phyloP scores from a whole-genome alignment of 805 yeast genomes.

The Cyberlindnera mycetangii region DNA sequence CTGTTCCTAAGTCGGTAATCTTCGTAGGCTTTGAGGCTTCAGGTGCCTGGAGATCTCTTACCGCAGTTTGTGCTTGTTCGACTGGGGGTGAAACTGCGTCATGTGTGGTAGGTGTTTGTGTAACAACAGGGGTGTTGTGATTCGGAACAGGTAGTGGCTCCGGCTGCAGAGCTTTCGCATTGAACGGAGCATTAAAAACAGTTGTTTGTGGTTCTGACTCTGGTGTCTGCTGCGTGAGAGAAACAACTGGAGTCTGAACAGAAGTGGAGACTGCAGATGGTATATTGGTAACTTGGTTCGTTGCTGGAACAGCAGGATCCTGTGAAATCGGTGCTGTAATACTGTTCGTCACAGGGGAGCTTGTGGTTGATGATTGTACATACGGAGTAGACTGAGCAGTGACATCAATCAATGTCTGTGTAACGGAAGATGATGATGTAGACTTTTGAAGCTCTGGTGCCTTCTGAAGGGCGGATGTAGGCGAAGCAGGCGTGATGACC shows the following conservation, averaged over 20 bases:
- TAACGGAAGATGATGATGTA: background rate
- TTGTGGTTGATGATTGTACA: background rate
- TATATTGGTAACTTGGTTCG: background rate
- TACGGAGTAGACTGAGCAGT: constrained; percentile 10
- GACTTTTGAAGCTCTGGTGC: constrained; percentile 7
- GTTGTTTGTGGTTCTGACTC: background rate
- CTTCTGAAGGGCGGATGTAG: constrained; percentile 1
- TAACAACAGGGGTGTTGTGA: background rate
- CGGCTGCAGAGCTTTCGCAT: too few relatives aligned
- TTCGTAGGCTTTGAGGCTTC: background rate
- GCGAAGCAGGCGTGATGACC: background rate
- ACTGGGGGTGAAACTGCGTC: background rate
- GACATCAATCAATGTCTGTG: background rate
- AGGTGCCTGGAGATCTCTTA: background rate
- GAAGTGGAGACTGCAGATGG: background rate
- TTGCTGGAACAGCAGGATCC: background rate
- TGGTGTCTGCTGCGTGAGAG: background rate
- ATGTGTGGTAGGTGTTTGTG: background rate
- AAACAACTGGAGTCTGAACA: background rate
- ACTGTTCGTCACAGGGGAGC: constrained; percentile 3
- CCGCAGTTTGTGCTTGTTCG: background rate
- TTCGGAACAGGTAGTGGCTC: too few relatives aligned
- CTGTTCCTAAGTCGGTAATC: background rate
- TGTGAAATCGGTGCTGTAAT: background rate
- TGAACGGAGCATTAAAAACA: too few relatives aligned